phyloP scores from a whole-genome alignment of 2,329 filamentous ascomycete species.

The Monosporascus sp. region DNA sequence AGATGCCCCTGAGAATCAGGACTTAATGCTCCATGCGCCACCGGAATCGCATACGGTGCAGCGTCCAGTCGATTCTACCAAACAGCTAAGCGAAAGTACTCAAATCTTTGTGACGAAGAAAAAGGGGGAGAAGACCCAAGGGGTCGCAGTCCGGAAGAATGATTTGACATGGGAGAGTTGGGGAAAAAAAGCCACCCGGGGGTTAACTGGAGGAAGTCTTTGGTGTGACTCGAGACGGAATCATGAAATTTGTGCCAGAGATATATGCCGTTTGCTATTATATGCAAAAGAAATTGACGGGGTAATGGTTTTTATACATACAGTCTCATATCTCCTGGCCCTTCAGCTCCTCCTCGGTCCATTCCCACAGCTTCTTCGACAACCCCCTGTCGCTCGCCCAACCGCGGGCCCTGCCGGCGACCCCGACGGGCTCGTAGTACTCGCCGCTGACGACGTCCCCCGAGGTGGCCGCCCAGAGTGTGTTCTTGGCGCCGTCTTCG shows the following conservation, averaged over 20 bases:
- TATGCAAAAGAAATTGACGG: too few species aligned
- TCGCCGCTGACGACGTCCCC: constrained; percentile 22
- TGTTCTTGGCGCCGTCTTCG: constrained; percentile 30
- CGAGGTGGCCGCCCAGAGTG: constrained; percentile 33
- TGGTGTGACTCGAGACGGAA: too few species aligned
- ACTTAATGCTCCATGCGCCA: not conserved
- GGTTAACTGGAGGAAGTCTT: too few species aligned
- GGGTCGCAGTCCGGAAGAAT: not conserved
- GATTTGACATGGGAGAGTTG: not conserved
- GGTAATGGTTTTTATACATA: too few species aligned
- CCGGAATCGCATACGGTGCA: not conserved
- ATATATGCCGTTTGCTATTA: too few species aligned
- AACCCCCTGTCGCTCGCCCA: constrained; percentile 16
- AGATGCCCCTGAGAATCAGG: not conserved
- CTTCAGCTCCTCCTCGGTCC: constrained; percentile 25
- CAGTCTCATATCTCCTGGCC: constrained; percentile 16
- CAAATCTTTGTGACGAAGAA: not conserved
- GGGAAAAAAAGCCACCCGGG: not conserved
- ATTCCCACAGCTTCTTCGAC: constrained; percentile 22
- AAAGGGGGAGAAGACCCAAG: not conserved
- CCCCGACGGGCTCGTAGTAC: constrained; percentile 32
- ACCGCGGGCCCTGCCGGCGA: constrained; percentile 12
- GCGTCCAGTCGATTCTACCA: not conserved
- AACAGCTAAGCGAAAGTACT: not conserved
- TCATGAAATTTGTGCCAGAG: too few species aligned